Evolutionary conservation across 2,329 filamentous ascomycete genomes (phyloP), one percentile per base, ranked within the genome.

Genomic region (Penicillium sp.): DNA sequence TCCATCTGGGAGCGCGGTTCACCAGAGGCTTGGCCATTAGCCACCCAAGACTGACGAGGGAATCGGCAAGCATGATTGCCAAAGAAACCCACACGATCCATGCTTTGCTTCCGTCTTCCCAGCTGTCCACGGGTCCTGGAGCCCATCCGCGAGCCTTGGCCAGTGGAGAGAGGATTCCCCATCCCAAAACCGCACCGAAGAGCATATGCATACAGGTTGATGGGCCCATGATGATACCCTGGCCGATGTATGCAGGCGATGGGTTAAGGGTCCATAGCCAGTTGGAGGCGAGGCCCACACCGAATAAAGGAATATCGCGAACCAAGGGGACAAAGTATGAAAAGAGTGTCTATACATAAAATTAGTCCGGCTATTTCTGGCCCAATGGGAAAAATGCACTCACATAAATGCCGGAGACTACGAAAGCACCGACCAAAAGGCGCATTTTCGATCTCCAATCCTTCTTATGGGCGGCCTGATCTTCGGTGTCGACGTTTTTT

Each of bases 81-180:
- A 99, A 76, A 30, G 90, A 96, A 2, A 95, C 80, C 94, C 94
- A 99, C 0, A 99, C 90, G 54, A 99, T 97, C 94, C 94, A 99
- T 35, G 92, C 94, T 74, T 97, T 96, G 69, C 90, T 96, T 9
- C 94, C 94, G 14, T 80, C 84, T 53, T 92, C 89, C 94, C 94
- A 99, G 69, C 95, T 89, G 49, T 84, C 81, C 0, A 96, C 90
- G 1, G 85, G 80, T 0, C 92, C 94, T 2, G 91, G 89, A 9
- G 94, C 94, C 94, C 94, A 99, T 2, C 89, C 90, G 61, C 82
- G 84, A 50, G 79, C 75, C 69, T 96, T 96, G 4, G 94, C 92
- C 7, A 97, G 72, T 1, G 94, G 94, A 3, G 92, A 96, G 1
- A 99, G 78, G 5, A 97, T 70, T 0, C 85, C 94, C 94, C 94